Percentiles rank a stretch among this genome's conserved stretches.
Conservation (phyloP, 805 yeast genomes). For the Zygotorulaspora florentina region DNA sequence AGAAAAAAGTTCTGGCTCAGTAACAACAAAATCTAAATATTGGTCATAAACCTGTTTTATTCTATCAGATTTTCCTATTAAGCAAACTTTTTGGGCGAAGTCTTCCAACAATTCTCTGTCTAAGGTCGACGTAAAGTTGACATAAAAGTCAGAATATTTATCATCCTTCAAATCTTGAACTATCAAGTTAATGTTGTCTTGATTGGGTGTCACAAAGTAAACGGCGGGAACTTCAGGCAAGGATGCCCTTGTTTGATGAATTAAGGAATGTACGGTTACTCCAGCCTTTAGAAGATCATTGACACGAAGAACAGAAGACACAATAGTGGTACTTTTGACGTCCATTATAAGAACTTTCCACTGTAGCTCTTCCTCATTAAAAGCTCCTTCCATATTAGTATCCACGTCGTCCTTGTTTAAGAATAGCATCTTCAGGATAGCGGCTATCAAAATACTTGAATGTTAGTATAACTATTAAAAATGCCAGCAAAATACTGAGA, state of each 20-base stretch:
- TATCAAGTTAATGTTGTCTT: slow-evolving; percentile 65
- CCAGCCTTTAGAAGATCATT: slow-evolving; percentile 88
- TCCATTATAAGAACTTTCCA: slow-evolving; percentile 94
- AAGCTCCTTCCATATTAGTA: slow-evolving; percentile 50
- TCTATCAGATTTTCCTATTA: slow-evolving; percentile 62
- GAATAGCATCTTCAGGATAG: slow-evolving; percentile 79
- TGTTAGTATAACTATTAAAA: slow-evolving; percentile 5
- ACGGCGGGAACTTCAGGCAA: slow-evolving; percentile 93
- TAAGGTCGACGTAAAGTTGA: slow-evolving; percentile 82
- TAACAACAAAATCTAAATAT: slow-evolving; percentile 83
- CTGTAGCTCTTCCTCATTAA: slow-evolving; percentile 59
- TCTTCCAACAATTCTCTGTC: slow-evolving; percentile 78
- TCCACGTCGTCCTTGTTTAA: slow-evolving; percentile 59
- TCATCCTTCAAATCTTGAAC: slow-evolving; percentile 69
- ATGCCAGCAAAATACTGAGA: neutral
- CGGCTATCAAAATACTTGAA: slow-evolving; percentile 6
- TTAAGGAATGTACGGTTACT: slow-evolving; percentile 80
- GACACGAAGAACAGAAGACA: slow-evolving; percentile 88
- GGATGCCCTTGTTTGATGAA: slow-evolving; percentile 68
- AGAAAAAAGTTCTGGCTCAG: slow-evolving; percentile 88
- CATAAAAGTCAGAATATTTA: slow-evolving; percentile 71
- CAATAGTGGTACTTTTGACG: slow-evolving; percentile 70
- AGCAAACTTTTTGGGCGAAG: slow-evolving; percentile 77
- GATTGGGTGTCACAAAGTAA: slow-evolving; percentile 85
- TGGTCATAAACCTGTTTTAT: slow-evolving; percentile 92